These are phyloP conservation scores for Scopulariopsis brevicaulis DNA, from an alignment of 2,329 filamentous ascomycete genomes.

Conservation along the genomic window DNA sequence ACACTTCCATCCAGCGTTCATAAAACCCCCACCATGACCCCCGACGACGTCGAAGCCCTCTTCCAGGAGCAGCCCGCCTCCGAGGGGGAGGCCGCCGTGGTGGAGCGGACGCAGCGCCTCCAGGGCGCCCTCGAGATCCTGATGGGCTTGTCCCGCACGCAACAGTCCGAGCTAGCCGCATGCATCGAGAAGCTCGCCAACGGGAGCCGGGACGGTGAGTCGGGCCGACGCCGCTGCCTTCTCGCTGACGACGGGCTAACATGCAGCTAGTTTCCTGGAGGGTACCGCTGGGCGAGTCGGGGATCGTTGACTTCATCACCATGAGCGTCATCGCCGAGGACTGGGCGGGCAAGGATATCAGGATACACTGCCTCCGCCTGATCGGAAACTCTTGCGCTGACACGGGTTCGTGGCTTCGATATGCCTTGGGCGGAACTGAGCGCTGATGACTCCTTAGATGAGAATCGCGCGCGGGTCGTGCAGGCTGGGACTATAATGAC, in stretches of 20 bases:
- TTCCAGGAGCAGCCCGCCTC: slow-evolving; percentile 20
- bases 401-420: slow-evolving; percentile 25
- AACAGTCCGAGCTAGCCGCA: background rate
- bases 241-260: background rate
- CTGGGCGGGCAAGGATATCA: slow-evolving; percentile 27
- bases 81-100: background rate
- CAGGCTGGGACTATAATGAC: slow-evolving; percentile 31
- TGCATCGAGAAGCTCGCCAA: slow-evolving; percentile 42
- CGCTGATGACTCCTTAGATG: slow-evolving; percentile 25
- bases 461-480: slow-evolving; percentile 46
- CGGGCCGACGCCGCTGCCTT: background rate
- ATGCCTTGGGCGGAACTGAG: too few species aligned
- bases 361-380: slow-evolving; percentile 42
- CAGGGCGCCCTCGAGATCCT: slow-evolving; percentile 24
- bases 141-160: slow-evolving; percentile 26
- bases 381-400: slow-evolving; percentile 54
- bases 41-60: slow-evolving; percentile 24
- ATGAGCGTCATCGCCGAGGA: slow-evolving; percentile 30
- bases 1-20: too few species aligned
- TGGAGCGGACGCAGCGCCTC: slow-evolving; percentile 18
- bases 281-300: slow-evolving; percentile 43
- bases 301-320: slow-evolving; percentile 41
- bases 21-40: slow-evolving; percentile 15
- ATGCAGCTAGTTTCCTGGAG: slow-evolving; percentile 38
- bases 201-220: slow-evolving; percentile 39